Base-by-base conservation (phyloP, 2,329 filamentous ascomycete species). In the Talaromyces sp. region DNA sequence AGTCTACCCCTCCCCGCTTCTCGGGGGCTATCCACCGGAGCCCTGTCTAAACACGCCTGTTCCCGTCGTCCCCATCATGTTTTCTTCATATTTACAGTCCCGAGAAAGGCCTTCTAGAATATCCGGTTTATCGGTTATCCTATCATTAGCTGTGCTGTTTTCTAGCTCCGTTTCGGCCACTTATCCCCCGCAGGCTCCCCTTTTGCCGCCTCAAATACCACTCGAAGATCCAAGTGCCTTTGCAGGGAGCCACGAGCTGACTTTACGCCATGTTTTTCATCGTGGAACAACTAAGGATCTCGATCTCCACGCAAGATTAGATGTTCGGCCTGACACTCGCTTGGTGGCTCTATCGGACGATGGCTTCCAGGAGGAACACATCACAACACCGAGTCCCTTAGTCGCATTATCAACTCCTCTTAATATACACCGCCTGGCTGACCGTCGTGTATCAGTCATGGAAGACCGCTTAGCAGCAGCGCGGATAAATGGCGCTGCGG, bases 221-320 rank as follows among this genome's bases (percentile, higher is more conserved):
- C 2, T 20, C 9, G 33, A 35, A 39, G 5, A 39, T 17, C 16
- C 7, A 20, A 19, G 17, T 16, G 3, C 36, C 20, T 9, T 16
- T 19, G 16, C 17, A 74, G 73, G 16, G 6, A 19, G n/a, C 16
- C 36, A 39, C 17, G 36, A 39, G 17, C 20, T 39, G 19, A 65
- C 67, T 6, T 83, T 99, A 51, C 87, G 91, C 65, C 93, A 99
- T 74, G 87, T 97, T 66, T 94, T 90, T 75, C 92, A 97, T 70
- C 92, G 96, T 75, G 93, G 93, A 53, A 89, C 90, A 36, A 83
- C 93, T 71, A 77, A 82, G 62, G 84, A 96, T 62, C 92, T 92
- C 2, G 74, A 81, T 4, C 82, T 97, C 14, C 90, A 97, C 71
- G 82, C 87, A 53, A 86, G 85, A 63, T 80, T 88, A 56, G 91